Percentiles rank a stretch among this genome's conserved stretches.
These are phyloP conservation scores for Pachyrhizus erosus DNA, from an alignment of 306 rosid genomes.

Conservation along the genomic window DNA sequence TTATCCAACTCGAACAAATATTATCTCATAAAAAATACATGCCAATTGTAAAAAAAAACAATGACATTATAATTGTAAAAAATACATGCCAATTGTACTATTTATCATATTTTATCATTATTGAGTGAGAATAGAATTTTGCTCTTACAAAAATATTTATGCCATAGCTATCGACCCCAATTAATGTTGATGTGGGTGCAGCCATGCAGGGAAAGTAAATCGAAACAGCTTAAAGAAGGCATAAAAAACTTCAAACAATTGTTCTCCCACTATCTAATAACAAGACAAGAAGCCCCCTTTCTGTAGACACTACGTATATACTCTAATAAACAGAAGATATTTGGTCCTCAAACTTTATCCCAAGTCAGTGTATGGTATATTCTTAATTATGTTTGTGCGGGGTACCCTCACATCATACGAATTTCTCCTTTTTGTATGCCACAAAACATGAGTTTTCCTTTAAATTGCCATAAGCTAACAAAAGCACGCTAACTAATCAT, in stretches of 20 bases:
- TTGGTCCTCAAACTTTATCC: neutral
- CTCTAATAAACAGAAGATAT: neutral
- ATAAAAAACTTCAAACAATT: neutral
- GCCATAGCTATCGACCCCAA: neutral
- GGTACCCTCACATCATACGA: neutral
- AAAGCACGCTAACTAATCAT: conserved; percentile 15
- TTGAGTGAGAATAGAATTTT: neutral
- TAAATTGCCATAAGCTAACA: conserved; percentile 33
- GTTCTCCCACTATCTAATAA: neutral
- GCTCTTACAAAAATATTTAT: neutral
- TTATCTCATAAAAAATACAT: neutral
- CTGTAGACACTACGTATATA: neutral
- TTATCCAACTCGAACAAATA: neutral
- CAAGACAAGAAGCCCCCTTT: neutral
- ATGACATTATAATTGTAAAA: neutral
- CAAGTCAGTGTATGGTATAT: neutral
- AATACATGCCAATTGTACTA: neutral
- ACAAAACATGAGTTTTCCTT: conserved; percentile 26
- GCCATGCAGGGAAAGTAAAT: neutral
- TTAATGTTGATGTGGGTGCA: neutral
- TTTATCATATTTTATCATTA: neutral
- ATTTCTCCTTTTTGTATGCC: neutral
- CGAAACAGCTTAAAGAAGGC: neutral
- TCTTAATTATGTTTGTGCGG: neutral
- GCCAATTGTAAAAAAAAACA: neutral